Conservation (phyloP, 306 rosid genomes). For the Dryas alaskensis region DNA sequence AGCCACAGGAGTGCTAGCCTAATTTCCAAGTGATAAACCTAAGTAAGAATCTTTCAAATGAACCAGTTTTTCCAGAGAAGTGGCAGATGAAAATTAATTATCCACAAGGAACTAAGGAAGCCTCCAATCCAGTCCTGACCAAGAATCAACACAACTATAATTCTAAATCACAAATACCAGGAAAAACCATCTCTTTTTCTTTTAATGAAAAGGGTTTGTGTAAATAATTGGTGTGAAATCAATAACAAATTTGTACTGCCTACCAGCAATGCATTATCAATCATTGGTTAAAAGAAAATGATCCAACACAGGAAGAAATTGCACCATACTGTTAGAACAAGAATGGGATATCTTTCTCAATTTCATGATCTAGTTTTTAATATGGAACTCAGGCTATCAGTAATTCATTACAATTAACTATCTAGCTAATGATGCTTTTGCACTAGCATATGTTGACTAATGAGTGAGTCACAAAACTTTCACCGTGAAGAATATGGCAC, state of each 20-base stretch:
- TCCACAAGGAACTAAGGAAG: neutral
- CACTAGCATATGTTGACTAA: neutral
- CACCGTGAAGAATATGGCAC: neutral
- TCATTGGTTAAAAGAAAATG: neutral
- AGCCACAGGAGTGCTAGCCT: neutral
- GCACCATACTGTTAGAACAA: neutral
- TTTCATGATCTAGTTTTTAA: neutral
- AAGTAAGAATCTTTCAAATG: neutral
- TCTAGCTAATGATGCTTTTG: neutral
- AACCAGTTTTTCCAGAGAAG: neutral
- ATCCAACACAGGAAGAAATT: neutral
- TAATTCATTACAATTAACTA: neutral
- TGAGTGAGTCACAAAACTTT: neutral
- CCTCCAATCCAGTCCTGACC: neutral
- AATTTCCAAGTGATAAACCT: neutral
- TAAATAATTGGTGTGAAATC: neutral
- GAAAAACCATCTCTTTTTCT: neutral
- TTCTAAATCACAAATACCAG: constrained; percentile 1
- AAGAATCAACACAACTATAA: neutral
- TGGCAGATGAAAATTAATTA: neutral
- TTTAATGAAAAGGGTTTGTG: neutral
- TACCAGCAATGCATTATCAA: neutral
- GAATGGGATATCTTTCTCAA: neutral
- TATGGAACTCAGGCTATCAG: neutral
- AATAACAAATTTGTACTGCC: neutral